Conservation (phyloP, 352 stramenopile species). For the Pythium coloratum region DNA sequence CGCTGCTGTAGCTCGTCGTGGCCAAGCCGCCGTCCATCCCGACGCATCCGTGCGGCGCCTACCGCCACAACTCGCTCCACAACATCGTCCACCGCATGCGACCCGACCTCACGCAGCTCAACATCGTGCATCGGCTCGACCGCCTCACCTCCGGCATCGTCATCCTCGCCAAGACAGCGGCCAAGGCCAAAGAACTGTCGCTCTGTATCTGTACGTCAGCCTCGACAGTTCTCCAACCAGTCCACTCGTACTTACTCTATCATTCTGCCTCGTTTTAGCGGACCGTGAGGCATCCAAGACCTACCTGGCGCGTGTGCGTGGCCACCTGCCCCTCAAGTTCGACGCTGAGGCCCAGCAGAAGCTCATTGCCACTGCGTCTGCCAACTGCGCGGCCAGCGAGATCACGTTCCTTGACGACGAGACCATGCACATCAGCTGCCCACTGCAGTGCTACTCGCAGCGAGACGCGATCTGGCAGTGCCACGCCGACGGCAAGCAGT, state of each 20-base stretch:
- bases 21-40: conserved; percentile 92
- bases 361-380: conserved; percentile 37
- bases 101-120: conserved; percentile 66
- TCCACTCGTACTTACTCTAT: background rate
- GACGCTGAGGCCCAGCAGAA: conserved; percentile 38
- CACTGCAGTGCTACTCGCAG: conserved; percentile 77
- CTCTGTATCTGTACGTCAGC: conserved; percentile 58
- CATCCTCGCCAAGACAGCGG: conserved; percentile 76
- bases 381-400: conserved; percentile 47
- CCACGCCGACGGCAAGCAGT: conserved; percentile 76
- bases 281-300: conserved; percentile 90
- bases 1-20: conserved; percentile 61
- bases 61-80: conserved; percentile 94
- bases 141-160: conserved; percentile 94
- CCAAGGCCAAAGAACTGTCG: conserved; percentile 73
- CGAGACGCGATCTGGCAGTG: conserved; percentile 86
- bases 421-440: conserved; percentile 77
- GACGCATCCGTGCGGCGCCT: conserved; percentile 94
- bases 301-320: conserved; percentile 93
- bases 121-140: conserved; percentile 96
- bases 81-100: conserved; percentile 73
- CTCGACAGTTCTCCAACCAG: background rate
- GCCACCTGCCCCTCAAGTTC: conserved; percentile 75
- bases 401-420: conserved; percentile 55
- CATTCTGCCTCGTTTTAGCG: conserved; percentile 31